These are phyloP conservation scores for Stachybotrys elegans DNA, from an alignment of 2,329 filamentous ascomycete genomes.

Conservation along the genomic window DNA sequence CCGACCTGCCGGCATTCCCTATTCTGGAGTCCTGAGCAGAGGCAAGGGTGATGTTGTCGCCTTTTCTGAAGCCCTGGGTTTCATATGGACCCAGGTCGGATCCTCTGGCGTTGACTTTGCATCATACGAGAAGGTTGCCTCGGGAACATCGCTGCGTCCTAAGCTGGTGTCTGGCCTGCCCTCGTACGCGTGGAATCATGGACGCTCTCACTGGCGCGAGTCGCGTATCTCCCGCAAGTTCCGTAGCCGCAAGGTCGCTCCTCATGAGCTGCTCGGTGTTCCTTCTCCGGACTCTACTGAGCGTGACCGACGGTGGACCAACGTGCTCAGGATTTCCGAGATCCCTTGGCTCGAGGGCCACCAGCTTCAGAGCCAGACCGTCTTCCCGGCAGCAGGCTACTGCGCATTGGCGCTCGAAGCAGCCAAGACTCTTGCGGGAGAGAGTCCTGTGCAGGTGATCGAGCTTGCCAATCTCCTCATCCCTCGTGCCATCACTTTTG, in stretches of 20 bases:
- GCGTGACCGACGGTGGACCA: conserved; percentile 17
- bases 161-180: conserved; percentile 23
- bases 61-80: conserved; percentile 11
- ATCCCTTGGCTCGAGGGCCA: conserved; percentile 36
- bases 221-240: conserved; percentile 17
- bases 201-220: conserved; percentile 26
- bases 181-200: conserved; percentile 32
- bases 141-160: background rate
- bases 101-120: conserved; percentile 4
- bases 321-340: conserved; percentile 17
- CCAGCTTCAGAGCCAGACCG: conserved; percentile 20
- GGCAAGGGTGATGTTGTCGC: conserved; percentile 11
- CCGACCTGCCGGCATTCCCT: conserved; percentile 4
- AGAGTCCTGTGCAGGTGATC: background rate
- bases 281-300: conserved; percentile 4
- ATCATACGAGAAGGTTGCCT: background rate
- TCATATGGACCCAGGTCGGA: conserved; percentile 10
- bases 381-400: conserved; percentile 35
- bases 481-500: conserved; percentile 9
- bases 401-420: conserved; percentile 30
- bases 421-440: conserved; percentile 6
- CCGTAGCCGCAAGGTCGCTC: conserved; percentile 19
- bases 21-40: conserved; percentile 11
- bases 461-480: conserved; percentile 10
- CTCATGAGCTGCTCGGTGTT: conserved; percentile 32